Evolutionary conservation across 805 yeast genomes (phyloP), one percentile per base, ranked within the genome.

Genomic region (Schwanniomyces occidentalis): DNA sequence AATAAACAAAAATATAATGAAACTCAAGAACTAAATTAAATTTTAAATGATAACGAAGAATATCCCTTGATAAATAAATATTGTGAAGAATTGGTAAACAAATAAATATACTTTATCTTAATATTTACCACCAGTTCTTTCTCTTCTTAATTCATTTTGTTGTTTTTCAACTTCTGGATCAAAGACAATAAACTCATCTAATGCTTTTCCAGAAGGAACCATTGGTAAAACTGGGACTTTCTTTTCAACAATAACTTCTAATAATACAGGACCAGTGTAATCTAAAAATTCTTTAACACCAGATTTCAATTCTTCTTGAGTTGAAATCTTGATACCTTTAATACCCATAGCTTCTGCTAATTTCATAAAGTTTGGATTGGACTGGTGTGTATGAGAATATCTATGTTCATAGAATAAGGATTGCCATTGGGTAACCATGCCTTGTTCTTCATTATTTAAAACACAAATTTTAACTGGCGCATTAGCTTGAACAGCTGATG

Each of bases 341-440:
- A 89, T 64, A 35, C 95, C 95, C 96, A 91, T 89, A 30, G 96
- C 84, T 32, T 93, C 96, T 14, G 96, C 95, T 37, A 93, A 73
- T 64, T 85, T 86, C 73, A 87, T 78, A 60, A 90, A 93, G 65
- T 93, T 84, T 38, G 99, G 99, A 65, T 93, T 93, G 40, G 76
- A 59, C 71, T 93, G 99, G 69, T 93, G 98, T 16, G 99, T 91
- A 67, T 93, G 98, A n/a, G 97, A 76, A 64, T 87, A 93, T 68
- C 99, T 81, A 67, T 91, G 91, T 63, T 91, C 95, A 68, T 93
- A 93, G 74, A 93, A 93, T 43, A 93, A 71, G 8, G 96, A 85
- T 72, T 93, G 99, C 99, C 99, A 93, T 66, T 93, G 99, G 9
- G 98, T 91, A 37, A 93, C 99, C 99, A 93, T 93, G 59, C 99